phyloP scores from a whole-genome alignment of 441 rosid species.

The Populus hybrid region DNA sequence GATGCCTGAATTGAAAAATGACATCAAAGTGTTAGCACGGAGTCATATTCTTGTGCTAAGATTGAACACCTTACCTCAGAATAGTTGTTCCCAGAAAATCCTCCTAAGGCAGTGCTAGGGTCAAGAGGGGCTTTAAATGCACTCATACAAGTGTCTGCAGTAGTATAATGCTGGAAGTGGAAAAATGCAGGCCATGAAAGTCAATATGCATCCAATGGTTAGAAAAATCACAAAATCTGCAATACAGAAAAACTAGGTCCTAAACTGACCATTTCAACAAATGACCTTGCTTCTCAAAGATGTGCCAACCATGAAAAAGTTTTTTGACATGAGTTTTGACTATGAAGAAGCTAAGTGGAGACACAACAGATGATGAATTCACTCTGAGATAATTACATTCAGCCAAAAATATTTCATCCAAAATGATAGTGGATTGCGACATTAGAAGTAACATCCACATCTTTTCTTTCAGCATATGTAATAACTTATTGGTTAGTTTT shows the following conservation, averaged over 20 bases:
- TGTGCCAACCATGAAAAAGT: not conserved
- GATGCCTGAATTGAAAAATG: conserved; percentile 65
- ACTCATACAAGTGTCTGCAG: conserved; percentile 81
- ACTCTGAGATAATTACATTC: not conserved
- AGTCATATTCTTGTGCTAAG: conserved; percentile 12
- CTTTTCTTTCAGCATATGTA: not conserved
- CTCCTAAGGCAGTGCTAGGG: conserved; percentile 90
- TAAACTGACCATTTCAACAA: not conserved
- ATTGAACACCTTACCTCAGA: conserved; percentile 56
- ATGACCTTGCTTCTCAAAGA: not conserved
- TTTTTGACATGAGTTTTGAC: not conserved
- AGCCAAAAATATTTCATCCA: not conserved
- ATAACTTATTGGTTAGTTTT: not conserved
- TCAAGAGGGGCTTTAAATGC: conserved; percentile 93
- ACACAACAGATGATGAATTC: not conserved
- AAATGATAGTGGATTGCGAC: not conserved
- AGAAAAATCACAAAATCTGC: not conserved
- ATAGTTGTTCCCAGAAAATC: conserved; percentile 73
- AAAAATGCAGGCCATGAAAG: conserved; percentile 19
- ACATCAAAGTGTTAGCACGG: conserved; percentile 24
- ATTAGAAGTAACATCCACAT: not conserved
- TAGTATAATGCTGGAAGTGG: conserved; percentile 67
- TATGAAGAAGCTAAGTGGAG: not conserved
- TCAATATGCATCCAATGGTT: conserved; percentile 11
- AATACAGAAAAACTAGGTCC: not conserved